Evolutionary conservation across 2,329 filamentous ascomycete genomes (phyloP).

Genomic region (Knufia petricola): DNA sequence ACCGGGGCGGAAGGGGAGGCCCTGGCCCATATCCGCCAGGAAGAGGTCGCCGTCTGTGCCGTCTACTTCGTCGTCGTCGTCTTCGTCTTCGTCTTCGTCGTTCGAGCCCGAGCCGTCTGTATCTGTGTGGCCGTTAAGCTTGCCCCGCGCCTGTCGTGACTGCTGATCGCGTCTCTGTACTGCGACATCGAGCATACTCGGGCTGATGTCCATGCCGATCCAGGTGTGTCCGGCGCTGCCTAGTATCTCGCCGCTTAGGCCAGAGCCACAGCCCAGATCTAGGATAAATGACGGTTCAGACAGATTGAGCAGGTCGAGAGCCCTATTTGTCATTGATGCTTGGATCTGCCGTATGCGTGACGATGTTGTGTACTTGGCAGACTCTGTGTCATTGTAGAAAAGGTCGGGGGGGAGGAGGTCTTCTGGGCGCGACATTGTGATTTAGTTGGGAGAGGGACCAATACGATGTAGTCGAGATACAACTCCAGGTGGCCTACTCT

Average conservation of each 20-base stretch:
- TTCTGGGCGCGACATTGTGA: conserved; percentile 89
- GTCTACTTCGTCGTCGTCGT: conserved; percentile 9
- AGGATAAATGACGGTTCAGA: conserved; percentile 74
- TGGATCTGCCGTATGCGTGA: conserved; percentile 95
- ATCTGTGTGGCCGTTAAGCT: too few species aligned
- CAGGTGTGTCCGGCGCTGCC: conserved; percentile 78
- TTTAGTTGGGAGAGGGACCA: not conserved
- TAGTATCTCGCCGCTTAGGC: conserved; percentile 87
- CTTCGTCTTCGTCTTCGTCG: conserved; percentile 3
- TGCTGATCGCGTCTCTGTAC: conserved; percentile 53
- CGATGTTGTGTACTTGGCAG: conserved; percentile 92
- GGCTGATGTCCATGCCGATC: conserved; percentile 94
- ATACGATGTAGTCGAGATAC: too few species aligned
- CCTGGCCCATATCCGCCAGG: conserved; percentile 89
- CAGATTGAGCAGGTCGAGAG: conserved; percentile 82
- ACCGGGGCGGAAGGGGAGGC: conserved; percentile 84
- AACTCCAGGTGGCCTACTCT: too few species aligned
- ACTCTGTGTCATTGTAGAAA: conserved; percentile 93
- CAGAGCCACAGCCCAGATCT: conserved; percentile 92
- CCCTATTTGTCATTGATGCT: conserved; percentile 84
- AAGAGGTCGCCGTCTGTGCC: conserved; percentile 92
- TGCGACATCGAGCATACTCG: conserved; percentile 93
- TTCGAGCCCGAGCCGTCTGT: not conserved
- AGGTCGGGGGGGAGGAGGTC: conserved; percentile 93
- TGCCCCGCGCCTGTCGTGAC: not conserved